A percentile compares a stretch with the other conserved stretches of the same genome.
phyloP scores from a whole-genome alignment of 352 stramenopile genomes.

The Peronospora destructor region DNA sequence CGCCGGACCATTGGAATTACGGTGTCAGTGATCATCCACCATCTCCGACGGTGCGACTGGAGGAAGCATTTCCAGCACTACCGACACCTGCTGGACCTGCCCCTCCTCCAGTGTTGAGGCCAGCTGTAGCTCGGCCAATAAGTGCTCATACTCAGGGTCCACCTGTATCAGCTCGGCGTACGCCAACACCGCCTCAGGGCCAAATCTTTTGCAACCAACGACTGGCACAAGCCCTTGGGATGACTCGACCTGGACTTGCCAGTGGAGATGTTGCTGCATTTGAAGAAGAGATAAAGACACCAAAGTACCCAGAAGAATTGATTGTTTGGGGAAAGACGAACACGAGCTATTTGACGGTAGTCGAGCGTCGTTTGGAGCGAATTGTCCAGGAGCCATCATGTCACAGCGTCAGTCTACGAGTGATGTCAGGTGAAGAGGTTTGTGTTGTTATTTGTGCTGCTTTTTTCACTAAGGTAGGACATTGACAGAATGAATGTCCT shows the following conservation, averaged over 20 bases:
- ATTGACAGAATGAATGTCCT: not conserved
- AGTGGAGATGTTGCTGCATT: slow-evolving; percentile 42
- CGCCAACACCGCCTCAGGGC: slow-evolving; percentile 29
- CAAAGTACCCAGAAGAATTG: slow-evolving; percentile 50
- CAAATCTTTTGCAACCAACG: slow-evolving; percentile 67
- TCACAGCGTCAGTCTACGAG: slow-evolving; percentile 64
- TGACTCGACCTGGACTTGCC: slow-evolving; percentile 35
- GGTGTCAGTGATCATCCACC: slow-evolving; percentile 27
- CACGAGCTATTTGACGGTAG: slow-evolving; percentile 54
- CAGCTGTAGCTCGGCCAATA: slow-evolving; percentile 34
- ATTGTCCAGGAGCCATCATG: slow-evolving; percentile 61
- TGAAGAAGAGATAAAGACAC: slow-evolving; percentile 72
- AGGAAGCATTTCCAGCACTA: slow-evolving; percentile 61
- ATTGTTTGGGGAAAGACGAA: slow-evolving; percentile 73
- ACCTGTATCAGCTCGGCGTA: slow-evolving; percentile 13
- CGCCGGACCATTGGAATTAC: slow-evolving; percentile 60
- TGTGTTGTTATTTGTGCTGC: slow-evolving; percentile 5
- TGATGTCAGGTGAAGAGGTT: slow-evolving; percentile 65
- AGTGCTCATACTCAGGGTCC: slow-evolving; percentile 14
- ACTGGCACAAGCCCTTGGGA: slow-evolving; percentile 52
- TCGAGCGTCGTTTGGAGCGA: slow-evolving; percentile 68
- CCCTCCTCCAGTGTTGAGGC: slow-evolving; percentile 33
- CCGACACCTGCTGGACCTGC: slow-evolving; percentile 35
- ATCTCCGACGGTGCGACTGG: slow-evolving; percentile 24
- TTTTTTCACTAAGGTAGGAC: not conserved